Evolutionary conservation across 139 green algal species (phyloP).

Genomic region (Coelastrella sp.): DNA sequence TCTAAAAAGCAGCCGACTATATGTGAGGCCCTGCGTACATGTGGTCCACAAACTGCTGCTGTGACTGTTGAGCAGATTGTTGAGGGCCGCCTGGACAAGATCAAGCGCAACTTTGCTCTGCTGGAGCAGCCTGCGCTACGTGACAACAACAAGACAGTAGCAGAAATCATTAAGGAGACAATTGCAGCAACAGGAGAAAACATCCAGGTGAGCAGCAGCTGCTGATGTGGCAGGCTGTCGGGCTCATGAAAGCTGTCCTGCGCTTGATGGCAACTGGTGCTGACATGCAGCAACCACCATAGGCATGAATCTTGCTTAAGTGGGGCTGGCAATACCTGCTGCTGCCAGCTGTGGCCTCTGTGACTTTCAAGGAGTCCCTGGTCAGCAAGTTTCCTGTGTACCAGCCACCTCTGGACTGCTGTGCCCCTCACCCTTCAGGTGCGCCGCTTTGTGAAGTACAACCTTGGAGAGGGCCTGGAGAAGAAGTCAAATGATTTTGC

Average conservation of each 20-base stretch:
- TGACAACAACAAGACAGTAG: slow-evolving; percentile 87
- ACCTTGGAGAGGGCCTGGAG: slow-evolving; percentile 91
- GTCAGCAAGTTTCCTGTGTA: not conserved
- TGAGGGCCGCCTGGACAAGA: slow-evolving; percentile 93
- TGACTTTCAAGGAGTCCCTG: too few relatives aligned
- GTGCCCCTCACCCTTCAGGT: slow-evolving; percentile 52
- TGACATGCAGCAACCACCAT: too few relatives aligned
- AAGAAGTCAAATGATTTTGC: slow-evolving; percentile 90
- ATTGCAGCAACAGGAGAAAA: slow-evolving; percentile 94
- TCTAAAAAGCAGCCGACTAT: too few relatives aligned
- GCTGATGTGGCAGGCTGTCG: not conserved
- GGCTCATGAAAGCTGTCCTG: too few relatives aligned
- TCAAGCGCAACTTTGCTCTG: slow-evolving; percentile 83
- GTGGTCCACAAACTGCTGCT: too few relatives aligned
- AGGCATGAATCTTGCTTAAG: too few relatives aligned
- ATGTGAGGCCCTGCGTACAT: too few relatives aligned
- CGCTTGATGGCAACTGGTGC: too few relatives aligned
- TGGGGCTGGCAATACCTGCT: not conserved
- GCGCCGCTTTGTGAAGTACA: slow-evolving; percentile 87
- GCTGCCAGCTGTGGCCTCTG: not conserved
- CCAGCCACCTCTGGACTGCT: not conserved
- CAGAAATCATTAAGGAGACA: slow-evolving; percentile 91
- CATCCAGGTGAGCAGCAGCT: slow-evolving; percentile 64
- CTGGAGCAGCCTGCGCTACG: slow-evolving; percentile 93
- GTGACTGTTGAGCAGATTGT: slow-evolving; percentile 60